Evolutionary conservation across 1,139 yeast genomes (phyloP), one percentile per base, ranked within the genome.

Genomic region (Scheffersomyces parashehatae): DNA sequence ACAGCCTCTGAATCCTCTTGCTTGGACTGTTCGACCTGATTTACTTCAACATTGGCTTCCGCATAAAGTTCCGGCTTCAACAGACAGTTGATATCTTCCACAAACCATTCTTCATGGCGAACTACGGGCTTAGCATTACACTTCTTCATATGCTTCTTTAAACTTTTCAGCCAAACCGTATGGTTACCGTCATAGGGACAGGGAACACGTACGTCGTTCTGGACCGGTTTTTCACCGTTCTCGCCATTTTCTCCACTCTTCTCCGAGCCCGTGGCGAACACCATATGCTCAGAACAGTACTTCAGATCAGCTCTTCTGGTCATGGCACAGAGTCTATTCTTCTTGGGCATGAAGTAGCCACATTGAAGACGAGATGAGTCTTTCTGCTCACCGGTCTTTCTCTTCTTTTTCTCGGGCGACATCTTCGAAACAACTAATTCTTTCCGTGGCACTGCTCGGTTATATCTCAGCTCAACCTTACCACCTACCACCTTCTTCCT

Each of bases 181-280:
- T 90, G 97, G 5, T 79, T 73, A 0, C 84, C 81, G 58, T 89
- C 96, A 29, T 85, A 59, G 0, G 97, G 91, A 62, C 97, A 90
- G 3, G 84, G 81, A 0, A 90, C 73, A 48, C 97, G 66, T 29
- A 66, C 67, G 12, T 67, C 62, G 15, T 31, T 29, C 9, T 42
- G 41, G 5, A 32, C 10, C 30, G 38, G 10, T 26, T 37, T 6
- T n/a, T 46, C 48, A 15, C 46, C 51, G 0, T 46, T 40, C 7
- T 48, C 49, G 24, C 50, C 57, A 4, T 37, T 33, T 10, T 48
- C 49, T 12, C 34, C 36, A 10, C 28, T 34, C 4, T 37, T 42
- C 5, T 44, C 39, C 8, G 26, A 5, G 8, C 7, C 26, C 8
- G 26, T 20, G 30, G 45, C 53, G 12, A 49, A 48, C 13, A 57